Evolutionary conservation across 1,139 yeast species (phyloP).

Genomic region (Diutina siamensis): DNA sequence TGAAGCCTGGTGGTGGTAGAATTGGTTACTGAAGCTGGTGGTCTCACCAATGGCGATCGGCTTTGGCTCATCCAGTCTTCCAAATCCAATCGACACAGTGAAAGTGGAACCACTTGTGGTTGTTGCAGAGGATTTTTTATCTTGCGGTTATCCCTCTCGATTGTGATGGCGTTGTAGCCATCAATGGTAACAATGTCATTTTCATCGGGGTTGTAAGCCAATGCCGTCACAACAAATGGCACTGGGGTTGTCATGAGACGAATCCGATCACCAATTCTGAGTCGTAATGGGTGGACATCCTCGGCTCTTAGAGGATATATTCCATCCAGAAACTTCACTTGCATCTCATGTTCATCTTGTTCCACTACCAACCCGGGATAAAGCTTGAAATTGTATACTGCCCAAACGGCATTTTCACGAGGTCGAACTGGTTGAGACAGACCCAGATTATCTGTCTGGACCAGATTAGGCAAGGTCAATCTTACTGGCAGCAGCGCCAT

Average conservation of each 20-base stretch:
- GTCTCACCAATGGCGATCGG: background rate
- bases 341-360: background rate
- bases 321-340: background rate
- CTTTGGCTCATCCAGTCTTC: constrained; percentile 1
- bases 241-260: background rate
- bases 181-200: background rate
- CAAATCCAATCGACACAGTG: background rate
- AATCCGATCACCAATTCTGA: background rate
- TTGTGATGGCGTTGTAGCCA: background rate
- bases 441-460: background rate
- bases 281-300: background rate
- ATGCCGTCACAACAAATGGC: background rate
- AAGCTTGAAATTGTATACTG: background rate
- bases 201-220: background rate
- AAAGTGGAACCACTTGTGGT: background rate
- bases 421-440: background rate
- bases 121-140: background rate
- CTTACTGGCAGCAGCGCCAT: background rate
- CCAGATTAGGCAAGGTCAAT: background rate
- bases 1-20: background rate
- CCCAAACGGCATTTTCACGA: background rate
- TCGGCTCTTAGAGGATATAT: background rate
- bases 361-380: background rate
- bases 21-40: background rate
- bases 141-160: background rate